These are phyloP conservation scores for Cladosporium velox DNA, from an alignment of 2,329 filamentous ascomycete species.

Conservation along the genomic window DNA sequence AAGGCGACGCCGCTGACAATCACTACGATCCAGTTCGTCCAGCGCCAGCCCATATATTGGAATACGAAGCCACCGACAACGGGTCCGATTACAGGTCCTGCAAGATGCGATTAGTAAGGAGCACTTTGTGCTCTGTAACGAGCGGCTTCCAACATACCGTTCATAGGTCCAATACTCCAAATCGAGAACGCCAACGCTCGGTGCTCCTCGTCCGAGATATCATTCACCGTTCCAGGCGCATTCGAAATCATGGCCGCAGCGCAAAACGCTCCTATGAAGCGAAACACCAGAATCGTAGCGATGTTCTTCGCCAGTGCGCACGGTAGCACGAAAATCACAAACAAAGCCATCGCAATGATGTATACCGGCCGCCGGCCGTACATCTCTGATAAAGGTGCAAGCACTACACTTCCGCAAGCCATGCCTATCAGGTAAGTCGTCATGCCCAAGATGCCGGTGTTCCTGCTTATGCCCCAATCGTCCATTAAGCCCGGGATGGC, in stretches of 20 bases:
- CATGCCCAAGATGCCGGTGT: slow-evolving; percentile 70
- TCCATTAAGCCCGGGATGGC: slow-evolving; percentile 68
- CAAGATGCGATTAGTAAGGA: not conserved
- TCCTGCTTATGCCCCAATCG: slow-evolving; percentile 64
- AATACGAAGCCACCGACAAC: slow-evolving; percentile 80
- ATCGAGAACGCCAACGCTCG: slow-evolving; percentile 81
- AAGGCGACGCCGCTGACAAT: slow-evolving; percentile 69
- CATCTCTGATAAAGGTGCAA: slow-evolving; percentile 73
- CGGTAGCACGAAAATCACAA: slow-evolving; percentile 70
- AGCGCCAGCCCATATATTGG: slow-evolving; percentile 80
- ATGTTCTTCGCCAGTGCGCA: slow-evolving; percentile 70
- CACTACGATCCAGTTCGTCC: slow-evolving; percentile 62
- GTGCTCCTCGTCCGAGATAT: slow-evolving; percentile 78
- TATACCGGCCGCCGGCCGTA: slow-evolving; percentile 70
- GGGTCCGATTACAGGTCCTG: slow-evolving; percentile 55
- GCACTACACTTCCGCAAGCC: slow-evolving; percentile 58
- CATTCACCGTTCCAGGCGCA: slow-evolving; percentile 77
- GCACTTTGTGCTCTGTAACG: not conserved
- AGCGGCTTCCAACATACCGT: slow-evolving; percentile 48
- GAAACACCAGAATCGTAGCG: slow-evolving; percentile 66
- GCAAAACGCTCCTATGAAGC: slow-evolving; percentile 74
- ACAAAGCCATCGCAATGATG: slow-evolving; percentile 63
- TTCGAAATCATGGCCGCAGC: slow-evolving; percentile 82
- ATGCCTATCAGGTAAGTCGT: slow-evolving; percentile 78
- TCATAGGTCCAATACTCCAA: slow-evolving; percentile 82